Evolutionary conservation across 1,284 basidiomycete species (phyloP).

Genomic region (Lignosus rhinocerotis): DNA sequence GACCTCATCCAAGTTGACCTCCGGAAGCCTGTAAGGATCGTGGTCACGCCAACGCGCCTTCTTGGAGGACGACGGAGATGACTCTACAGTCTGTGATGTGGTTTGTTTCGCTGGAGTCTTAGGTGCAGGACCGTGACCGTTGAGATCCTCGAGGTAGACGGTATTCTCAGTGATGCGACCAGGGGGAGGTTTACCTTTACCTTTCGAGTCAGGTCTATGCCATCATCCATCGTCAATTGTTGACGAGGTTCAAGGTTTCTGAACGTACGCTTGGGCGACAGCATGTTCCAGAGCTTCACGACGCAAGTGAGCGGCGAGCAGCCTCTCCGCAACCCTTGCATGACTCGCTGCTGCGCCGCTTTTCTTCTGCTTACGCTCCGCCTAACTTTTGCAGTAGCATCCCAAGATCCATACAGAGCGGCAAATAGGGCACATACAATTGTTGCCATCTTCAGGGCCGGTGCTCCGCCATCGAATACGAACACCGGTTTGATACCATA

Average conservation of each 20-base stretch:
- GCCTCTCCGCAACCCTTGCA: slow-evolving; percentile 83
- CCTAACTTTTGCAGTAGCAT: slow-evolving; percentile 43
- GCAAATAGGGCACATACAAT: slow-evolving; percentile 56
- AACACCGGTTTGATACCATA: slow-evolving; percentile 98
- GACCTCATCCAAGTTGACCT: slow-evolving; percentile 62
- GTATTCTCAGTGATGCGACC: slow-evolving; percentile 65
- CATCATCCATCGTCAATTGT: background rate
- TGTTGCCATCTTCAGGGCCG: slow-evolving; percentile 82
- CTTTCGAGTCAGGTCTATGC: slow-evolving; percentile 7
- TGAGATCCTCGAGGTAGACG: slow-evolving; percentile 87
- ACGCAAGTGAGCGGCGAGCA: slow-evolving; percentile 93
- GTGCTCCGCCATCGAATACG: slow-evolving; percentile 95
- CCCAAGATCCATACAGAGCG: background rate
- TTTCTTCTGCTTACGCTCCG: slow-evolving; percentile 86
- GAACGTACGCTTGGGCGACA: slow-evolving; percentile 37
- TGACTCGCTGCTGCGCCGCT: slow-evolving; percentile 84
- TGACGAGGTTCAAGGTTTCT: background rate
- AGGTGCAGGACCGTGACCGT: slow-evolving; percentile 47
- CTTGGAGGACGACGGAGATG: slow-evolving; percentile 53
- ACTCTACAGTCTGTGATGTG: slow-evolving; percentile 33
- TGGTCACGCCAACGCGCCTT: slow-evolving; percentile 68
- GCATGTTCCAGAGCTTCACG: slow-evolving; percentile 85
- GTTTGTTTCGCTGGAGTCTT: slow-evolving; percentile 51
- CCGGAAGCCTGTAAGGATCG: slow-evolving; percentile 84
- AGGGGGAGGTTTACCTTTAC: slow-evolving; percentile 43